Conservation (phyloP, 768 basidiomycete species). For the Rhizopogon roseolus region DNA sequence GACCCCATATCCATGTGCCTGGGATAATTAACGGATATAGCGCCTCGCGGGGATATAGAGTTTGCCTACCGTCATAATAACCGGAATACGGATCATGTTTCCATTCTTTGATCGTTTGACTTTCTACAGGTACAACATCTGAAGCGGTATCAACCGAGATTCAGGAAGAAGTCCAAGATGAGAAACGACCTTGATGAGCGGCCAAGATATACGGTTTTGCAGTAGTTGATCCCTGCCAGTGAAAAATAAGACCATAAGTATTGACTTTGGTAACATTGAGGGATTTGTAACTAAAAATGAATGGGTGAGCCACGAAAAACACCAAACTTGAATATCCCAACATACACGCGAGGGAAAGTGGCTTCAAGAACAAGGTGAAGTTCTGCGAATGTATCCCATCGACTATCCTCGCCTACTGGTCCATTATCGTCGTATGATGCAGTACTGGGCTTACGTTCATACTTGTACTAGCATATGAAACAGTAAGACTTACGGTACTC, state of each 20-base stretch:
- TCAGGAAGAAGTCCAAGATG: background rate
- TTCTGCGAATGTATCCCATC: conserved; percentile 14
- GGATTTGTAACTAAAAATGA: conserved; percentile 34
- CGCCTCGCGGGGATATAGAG: background rate
- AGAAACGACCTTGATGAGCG: conserved; percentile 40
- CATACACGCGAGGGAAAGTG: conserved; percentile 59
- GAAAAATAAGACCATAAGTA: conserved; percentile 52
- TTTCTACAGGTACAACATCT: conserved; percentile 65
- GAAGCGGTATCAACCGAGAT: background rate
- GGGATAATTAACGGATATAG: background rate
- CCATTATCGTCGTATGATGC: conserved; percentile 42
- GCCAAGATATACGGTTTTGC: conserved; percentile 47
- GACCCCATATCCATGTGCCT: conserved; percentile 69
- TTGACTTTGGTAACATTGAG: conserved; percentile 51
- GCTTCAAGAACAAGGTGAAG: conserved; percentile 11
- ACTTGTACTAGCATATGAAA: background rate
- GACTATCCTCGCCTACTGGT: conserved; percentile 38
- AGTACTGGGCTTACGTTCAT: conserved; percentile 26
- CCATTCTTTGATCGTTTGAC: conserved; percentile 50
- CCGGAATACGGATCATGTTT: conserved; percentile 57
- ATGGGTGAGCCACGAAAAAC: background rate
- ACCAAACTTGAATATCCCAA: background rate
- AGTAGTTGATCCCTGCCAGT: conserved; percentile 48
- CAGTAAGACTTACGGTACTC: conserved; percentile 27
- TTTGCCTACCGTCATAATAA: conserved; percentile 39